Evolutionary conservation across 768 basidiomycete genomes (phyloP).

Genomic region (Russula sp.): DNA sequence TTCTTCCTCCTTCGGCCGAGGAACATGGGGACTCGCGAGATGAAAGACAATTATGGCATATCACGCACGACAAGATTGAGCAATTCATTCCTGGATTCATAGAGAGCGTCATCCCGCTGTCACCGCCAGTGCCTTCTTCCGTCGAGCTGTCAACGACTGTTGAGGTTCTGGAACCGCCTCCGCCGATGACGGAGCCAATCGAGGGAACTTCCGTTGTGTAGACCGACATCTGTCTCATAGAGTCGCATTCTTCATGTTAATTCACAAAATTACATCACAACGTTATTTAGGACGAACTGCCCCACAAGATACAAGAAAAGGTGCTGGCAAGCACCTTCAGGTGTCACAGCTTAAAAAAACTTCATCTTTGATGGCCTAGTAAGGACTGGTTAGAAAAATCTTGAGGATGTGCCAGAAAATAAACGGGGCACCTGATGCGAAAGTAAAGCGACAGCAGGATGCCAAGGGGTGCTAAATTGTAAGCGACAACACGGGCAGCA

Average conservation of each 20-base stretch:
- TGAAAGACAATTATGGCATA: slow-evolving; percentile 74
- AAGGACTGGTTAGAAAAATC: not conserved
- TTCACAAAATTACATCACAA: not conserved
- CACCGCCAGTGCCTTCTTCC: slow-evolving; percentile 32
- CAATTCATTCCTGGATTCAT: slow-evolving; percentile 91
- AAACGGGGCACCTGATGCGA: slow-evolving; percentile 28
- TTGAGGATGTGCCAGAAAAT: not conserved
- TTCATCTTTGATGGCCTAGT: slow-evolving; percentile 27
- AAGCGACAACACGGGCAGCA: slow-evolving; percentile 33
- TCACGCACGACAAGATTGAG: slow-evolving; percentile 83
- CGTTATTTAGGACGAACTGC: not conserved
- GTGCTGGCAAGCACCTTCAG: not conserved
- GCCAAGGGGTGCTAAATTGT: slow-evolving; percentile 32
- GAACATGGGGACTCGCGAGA: slow-evolving; percentile 47
- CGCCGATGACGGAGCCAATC: not conserved
- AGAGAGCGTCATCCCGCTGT: slow-evolving; percentile 57
- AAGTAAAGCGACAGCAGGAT: slow-evolving; percentile 37
- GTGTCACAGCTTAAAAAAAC: slow-evolving; percentile 2
- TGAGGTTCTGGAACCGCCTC: not conserved
- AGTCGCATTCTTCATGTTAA: not conserved
- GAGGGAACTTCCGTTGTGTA: not conserved
- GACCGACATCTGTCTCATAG: not conserved
- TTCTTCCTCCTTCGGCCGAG: slow-evolving; percentile 60
- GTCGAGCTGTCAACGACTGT: not conserved
- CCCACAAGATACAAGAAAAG: not conserved